Percentiles rank a stretch among this genome's conserved stretches.
These are phyloP conservation scores for Vicia sativa DNA, from an alignment of 306 rosid genomes.

Conservation along the genomic window DNA sequence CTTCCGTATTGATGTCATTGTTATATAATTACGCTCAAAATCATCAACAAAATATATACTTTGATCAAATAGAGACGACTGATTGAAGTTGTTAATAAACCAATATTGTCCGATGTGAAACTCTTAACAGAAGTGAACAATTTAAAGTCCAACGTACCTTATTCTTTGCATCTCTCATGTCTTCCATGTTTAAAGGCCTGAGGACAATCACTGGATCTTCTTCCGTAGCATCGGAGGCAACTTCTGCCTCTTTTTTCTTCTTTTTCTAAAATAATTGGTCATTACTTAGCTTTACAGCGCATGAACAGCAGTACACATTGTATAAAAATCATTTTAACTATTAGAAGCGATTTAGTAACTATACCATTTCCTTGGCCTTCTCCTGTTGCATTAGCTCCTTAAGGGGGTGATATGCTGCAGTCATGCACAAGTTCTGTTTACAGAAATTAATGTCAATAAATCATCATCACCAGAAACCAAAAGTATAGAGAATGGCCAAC, in stretches of 20 bases:
- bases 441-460: constrained; percentile 30
- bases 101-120: too few relatives aligned
- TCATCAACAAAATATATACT: background rate
- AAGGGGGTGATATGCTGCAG: constrained; percentile 87
- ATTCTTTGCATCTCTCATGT: too few relatives aligned
- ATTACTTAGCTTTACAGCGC: constrained; percentile 3
- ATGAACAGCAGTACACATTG: too few relatives aligned
- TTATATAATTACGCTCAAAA: background rate
- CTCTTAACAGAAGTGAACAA: too few relatives aligned
- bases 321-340: background rate
- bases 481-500: background rate
- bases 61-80: background rate
- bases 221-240: background rate
- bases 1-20: background rate
- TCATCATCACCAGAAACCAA: background rate
- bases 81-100: too few relatives aligned
- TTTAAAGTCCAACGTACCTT: too few relatives aligned
- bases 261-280: constrained; percentile 51
- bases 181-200: constrained; percentile 57
- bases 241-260: constrained; percentile 54
- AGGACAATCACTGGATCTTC: constrained; percentile 41
- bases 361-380: constrained; percentile 70
- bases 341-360: constrained; percentile 31
- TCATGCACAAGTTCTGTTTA: constrained; percentile 83
- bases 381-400: constrained; percentile 85